Conservation (phyloP, 2,329 filamentous ascomycete genomes). For the Phaeosphaeriaceae sp. region DNA sequence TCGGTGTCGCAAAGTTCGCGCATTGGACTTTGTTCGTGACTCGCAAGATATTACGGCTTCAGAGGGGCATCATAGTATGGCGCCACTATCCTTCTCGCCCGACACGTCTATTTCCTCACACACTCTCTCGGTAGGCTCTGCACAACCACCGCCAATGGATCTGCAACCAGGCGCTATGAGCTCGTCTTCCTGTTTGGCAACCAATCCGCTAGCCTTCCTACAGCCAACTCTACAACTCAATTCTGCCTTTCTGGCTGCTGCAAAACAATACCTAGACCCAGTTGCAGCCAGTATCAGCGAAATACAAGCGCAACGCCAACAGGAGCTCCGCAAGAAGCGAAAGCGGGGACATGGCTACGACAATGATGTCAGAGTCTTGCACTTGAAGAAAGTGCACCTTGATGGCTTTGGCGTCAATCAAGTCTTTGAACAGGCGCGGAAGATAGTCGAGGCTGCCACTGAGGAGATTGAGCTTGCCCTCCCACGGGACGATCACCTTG, state of each 20-base stretch:
- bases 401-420: constrained; percentile 88
- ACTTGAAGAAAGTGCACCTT: constrained; percentile 81
- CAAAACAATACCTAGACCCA: constrained; percentile 81
- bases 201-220: constrained; percentile 76
- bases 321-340: constrained; percentile 74
- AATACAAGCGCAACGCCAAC: constrained; percentile 71
- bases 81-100: constrained; percentile 43
- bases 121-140: constrained; percentile 47
- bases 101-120: constrained; percentile 49
- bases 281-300: constrained; percentile 77
- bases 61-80: constrained; percentile 31
- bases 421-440: constrained; percentile 91
- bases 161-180: constrained; percentile 42
- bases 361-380: constrained; percentile 63
- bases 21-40: background rate
- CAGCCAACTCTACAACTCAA: constrained; percentile 72
- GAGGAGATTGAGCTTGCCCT: constrained; percentile 60
- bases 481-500: constrained; percentile 36
- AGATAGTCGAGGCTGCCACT: constrained; percentile 73
- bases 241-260: constrained; percentile 71
- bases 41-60: background rate
- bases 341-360: constrained; percentile 67
- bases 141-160: constrained; percentile 45
- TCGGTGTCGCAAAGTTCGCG: constrained; percentile 1
- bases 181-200: constrained; percentile 65